Percentiles rank a stretch among this genome's conserved stretches.
These are phyloP conservation scores for Lactifluus pinguis DNA, from an alignment of 768 basidiomycete genomes.

Conservation along the genomic window DNA sequence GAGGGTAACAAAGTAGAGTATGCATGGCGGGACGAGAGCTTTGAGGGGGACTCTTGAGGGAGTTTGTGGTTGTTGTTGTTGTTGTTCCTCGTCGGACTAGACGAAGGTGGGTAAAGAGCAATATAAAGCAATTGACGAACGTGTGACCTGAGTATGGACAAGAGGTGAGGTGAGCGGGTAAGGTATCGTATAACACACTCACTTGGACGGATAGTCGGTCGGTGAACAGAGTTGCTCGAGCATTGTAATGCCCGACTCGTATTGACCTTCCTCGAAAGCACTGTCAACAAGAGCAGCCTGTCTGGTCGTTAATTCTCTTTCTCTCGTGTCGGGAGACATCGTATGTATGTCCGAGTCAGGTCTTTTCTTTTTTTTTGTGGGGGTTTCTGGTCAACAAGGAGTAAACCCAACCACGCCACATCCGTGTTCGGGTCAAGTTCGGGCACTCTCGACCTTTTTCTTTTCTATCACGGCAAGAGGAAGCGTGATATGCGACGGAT, in stretches of 20 bases:
- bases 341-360: not conserved
- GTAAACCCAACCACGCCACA: not conserved
- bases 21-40: constrained; percentile 14
- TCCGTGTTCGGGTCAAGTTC: not conserved
- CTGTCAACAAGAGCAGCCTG: constrained; percentile 48
- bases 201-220: constrained; percentile 52
- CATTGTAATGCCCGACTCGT: constrained; percentile 53
- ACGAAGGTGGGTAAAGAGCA: constrained; percentile 16
- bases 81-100: not conserved
- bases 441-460: not conserved
- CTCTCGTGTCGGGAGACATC: not conserved
- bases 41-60: constrained; percentile 15
- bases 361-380: too few relatives aligned
- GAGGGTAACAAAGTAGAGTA: constrained; percentile 15
- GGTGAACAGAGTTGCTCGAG: constrained; percentile 54
- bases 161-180: not conserved
- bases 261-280: constrained; percentile 71
- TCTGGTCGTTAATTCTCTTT: constrained; percentile 8
- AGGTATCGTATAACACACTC: constrained; percentile 23
- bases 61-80: not conserved
- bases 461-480: not conserved
- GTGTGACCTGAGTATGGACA: constrained; percentile 8
- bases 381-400: not conserved
- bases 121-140: constrained; percentile 19
- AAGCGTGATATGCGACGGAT: not conserved